Evolutionary conservation across 331 rosid genomes (phyloP), one percentile per base, ranked within the genome.

Genomic region (Dryas integrifolia): DNA sequence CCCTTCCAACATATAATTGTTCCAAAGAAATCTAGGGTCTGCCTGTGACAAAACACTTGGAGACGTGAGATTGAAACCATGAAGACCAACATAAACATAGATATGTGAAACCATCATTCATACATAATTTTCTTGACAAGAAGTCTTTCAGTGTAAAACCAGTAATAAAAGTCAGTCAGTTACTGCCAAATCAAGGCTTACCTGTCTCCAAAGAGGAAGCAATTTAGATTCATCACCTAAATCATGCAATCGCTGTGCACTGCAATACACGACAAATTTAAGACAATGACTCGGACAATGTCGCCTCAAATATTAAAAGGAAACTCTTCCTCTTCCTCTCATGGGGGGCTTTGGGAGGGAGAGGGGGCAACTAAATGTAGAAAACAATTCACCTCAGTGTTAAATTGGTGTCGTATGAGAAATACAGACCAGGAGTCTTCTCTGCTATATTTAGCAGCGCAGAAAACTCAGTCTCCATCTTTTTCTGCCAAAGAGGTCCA

Each of bases 181-280:
- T 43, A 51, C 43, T 58, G 13, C 5, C 55, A 41, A 63, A 53
- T 40, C 16, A 70, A 21, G 40, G 72, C 43, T 45, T 81, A 86
- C 98, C 91, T 94, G 97, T 88, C 97, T 91, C 98, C 97, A 94
- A 75, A 94, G 95, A 67, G 98, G 98, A 78, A 94, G 89, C 80
- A 87, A 80, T 79, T 84, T 91, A 67, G 98, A 91, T 53, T 91
- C 97, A 58, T 83, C 89, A 44, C 97, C 93, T 60, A 94, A 74
- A 78, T 88, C 91, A 72, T 89, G 85, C 84, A 94, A 57, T 70
- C 90, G 72, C 64, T 91, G 98, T 5, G 86, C 85, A 65, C 98
- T 94, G 96, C 76, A 81, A 30, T 56, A 64, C 47, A 64, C 69
- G 70, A 53, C 74, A 7, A 21, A 69, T n/a, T 58, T 43, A 39